Conservation (phyloP, 306 rosid species). For the Sindora glabra region DNA sequence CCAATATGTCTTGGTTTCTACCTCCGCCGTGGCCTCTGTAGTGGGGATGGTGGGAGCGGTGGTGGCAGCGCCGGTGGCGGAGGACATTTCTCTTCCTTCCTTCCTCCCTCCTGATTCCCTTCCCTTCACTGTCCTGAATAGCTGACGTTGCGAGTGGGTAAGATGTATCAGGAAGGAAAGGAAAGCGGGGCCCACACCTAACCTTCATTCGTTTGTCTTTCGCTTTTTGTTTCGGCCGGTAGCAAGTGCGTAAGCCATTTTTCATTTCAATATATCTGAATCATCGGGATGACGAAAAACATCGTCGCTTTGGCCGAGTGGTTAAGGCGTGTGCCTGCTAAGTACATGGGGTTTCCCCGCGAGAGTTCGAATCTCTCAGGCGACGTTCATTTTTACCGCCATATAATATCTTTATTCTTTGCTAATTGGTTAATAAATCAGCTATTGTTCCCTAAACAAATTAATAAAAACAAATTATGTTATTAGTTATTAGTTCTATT, state of each 20-base stretch:
- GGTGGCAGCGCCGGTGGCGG: neutral
- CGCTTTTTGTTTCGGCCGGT: slow-evolving; percentile 12
- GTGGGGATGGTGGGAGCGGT: too few species aligned
- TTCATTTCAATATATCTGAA: too few species aligned
- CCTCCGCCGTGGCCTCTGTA: slow-evolving; percentile 3
- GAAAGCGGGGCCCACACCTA: slow-evolving; percentile 21
- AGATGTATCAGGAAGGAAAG: too few species aligned
- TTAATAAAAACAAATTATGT: too few species aligned
- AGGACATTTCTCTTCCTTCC: neutral
- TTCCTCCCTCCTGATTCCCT: neutral
- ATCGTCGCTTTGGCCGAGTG: slow-evolving; percentile 6
- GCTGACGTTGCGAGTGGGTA: neutral
- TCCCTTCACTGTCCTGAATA: neutral
- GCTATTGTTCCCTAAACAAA: too few species aligned
- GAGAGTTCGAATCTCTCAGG: too few species aligned
- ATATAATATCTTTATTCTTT: too few species aligned
- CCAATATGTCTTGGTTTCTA: slow-evolving; percentile 60
- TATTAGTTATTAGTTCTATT: too few species aligned
- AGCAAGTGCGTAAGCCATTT: neutral
- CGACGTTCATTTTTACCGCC: too few species aligned
- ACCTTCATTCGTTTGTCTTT: slow-evolving; percentile 6
- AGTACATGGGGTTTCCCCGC: slow-evolving; percentile 61
- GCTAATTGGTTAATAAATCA: too few species aligned
- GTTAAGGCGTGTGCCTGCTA: slow-evolving; percentile 62
- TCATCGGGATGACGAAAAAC: neutral